Base-by-base conservation (phyloP, 1,284 basidiomycete species). In the Vanrija pseudolonga region DNA sequence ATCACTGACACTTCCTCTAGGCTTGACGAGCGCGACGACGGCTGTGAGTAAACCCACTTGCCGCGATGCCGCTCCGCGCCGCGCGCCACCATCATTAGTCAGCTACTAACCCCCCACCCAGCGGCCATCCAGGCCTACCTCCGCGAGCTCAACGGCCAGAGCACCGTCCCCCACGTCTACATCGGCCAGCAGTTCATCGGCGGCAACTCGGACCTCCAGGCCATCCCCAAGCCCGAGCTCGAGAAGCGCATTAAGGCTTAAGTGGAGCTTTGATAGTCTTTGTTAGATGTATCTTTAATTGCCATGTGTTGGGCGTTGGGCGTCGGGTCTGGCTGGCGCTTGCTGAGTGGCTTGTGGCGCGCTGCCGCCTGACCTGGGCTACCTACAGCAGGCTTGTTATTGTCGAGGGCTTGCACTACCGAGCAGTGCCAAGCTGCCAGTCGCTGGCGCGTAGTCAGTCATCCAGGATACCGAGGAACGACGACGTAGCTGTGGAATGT, bases 91-190 rank as follows among this genome's bases (percentile, higher is more conserved):
- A 20, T 6, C 36, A 40, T 32, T 32, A 32, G 32, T 32, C 32
- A 39, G n/a, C 12, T 20, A 42, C 57, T 47, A 28, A 45, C 51
- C 2, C 14, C 32, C 4, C 11, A 20, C 38, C 5, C 57, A 74
- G 72, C 69, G 47, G 69, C 64, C 22, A 74, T 77, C 61, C 75
- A 77, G 60, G 63, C 59, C 23, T 73, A 75, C 67, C 69, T 77
- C 49, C 64, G 66, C 46, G 44, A 61, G 47, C 59, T 72, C 43
- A 73, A 68, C 56, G 73, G 73, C 43, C 73, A 75, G 63, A 54
- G 68, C 36, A 76, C 75, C 51, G 75, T 77, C 23, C 75, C 75
- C 47, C 68, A 74, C 56, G 64, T 77, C 38, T 77, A 67, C 63
- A 72, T 77, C 67, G 65, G 64, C 53, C 58, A 72, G 61, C 42